Evolutionary conservation across 805 yeast species (phyloP), one percentile per base, ranked within the genome.

Genomic region (Kodamaea sagamina): DNA sequence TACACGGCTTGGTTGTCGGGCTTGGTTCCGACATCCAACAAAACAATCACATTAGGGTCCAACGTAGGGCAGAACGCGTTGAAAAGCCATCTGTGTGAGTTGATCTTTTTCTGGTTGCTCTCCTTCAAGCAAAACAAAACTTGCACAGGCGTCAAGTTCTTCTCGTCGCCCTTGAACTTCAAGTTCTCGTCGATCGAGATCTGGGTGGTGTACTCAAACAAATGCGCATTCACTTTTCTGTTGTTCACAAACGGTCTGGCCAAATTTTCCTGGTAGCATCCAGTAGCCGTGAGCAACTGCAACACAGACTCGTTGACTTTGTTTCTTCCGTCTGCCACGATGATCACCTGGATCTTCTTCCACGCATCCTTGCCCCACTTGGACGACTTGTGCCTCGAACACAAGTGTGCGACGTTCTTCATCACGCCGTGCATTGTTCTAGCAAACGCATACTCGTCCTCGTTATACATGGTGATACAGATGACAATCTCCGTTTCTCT

Each of bases 351-450:
- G 15, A 93, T 84, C 65, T 92, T 93, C 59, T 93, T 89, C 99
- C 99, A 93, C 18, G 96, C 86, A 47, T 90, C 95, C 52, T 83
- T 82, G 4, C 99, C 98, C 99, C 99, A 93, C 12, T 86, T 84
- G 39, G 85, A 73, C 29, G 96, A 86, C 61, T 82, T 85, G 42
- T 77, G 75, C 62, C 99, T 80, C 11, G 84, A 79, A 59, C 96
- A 81, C 41, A 93, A 71, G 57, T 89, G 93, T 2, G 96, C 87
- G 46, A 93, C 79, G 63, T 95, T 93, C 55, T 82, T 86, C 87
- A 92, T 88, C 11, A 93, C 92, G 0, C 96, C 87, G 62, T 95
- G 96, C 77, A 93, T 74, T 0, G 99, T 95, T 67, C 98, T 80
- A 1, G 97, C 88, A 61, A 93, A 81, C 2, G 95, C 78, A 42